Evolutionary conservation across 176 grass and related monocot species (phyloP).

Genomic region (Ensete glaucum): DNA sequence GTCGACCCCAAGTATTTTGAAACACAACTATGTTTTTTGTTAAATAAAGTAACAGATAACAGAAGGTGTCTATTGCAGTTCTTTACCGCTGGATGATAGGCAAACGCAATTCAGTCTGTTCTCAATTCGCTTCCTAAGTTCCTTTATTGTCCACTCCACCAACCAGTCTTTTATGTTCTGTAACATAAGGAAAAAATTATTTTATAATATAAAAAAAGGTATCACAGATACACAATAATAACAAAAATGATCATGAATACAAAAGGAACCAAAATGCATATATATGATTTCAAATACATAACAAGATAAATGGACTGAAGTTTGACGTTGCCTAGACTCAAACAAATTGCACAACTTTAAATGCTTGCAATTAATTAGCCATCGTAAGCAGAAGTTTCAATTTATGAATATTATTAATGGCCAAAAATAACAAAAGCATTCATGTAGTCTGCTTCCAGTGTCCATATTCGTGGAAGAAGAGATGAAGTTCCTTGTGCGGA

Average conservation of each 20-base stretch:
- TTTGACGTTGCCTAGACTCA: neutral
- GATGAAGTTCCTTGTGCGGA: neutral
- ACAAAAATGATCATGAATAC: neutral
- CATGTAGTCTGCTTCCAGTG: neutral
- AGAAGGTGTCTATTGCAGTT: slow-evolving; percentile 3
- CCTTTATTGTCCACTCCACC: slow-evolving; percentile 32
- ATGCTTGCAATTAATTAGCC: neutral
- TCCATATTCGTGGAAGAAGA: neutral
- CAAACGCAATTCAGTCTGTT: slow-evolving; percentile 34
- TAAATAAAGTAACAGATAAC: neutral
- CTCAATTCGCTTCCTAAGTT: slow-evolving; percentile 33
- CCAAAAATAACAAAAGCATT: neutral
- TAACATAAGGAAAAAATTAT: slow-evolving; percentile 2
- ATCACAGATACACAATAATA: neutral
- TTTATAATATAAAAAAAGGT: slow-evolving; percentile 4
- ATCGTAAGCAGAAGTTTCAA: no score
- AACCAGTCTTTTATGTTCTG: slow-evolving; percentile 57
- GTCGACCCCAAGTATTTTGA: neutral
- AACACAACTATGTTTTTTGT: neutral
- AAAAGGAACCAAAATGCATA: neutral
- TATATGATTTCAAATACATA: neutral
- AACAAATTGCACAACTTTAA: neutral
- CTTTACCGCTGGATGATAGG: slow-evolving; percentile 34
- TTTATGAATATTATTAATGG: no score
- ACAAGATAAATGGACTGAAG: neutral